phyloP scores from a whole-genome alignment of 31 red algal genomes.

The Asparagopsis taxiformis region DNA sequence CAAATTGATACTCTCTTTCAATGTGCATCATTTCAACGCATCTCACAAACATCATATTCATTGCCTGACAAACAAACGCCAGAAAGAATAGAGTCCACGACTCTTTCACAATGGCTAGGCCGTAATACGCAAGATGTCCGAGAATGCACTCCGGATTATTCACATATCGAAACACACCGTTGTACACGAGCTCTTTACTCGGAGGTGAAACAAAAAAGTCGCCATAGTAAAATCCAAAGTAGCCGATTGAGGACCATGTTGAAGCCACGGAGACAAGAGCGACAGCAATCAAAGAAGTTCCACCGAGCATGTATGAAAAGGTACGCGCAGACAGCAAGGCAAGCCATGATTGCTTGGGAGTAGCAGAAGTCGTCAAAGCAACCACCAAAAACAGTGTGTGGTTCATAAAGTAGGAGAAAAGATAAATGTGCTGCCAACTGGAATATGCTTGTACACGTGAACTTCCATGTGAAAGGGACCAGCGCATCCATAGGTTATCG shows the following conservation, averaged over 20 bases:
- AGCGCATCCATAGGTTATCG: slow-evolving; percentile 46
- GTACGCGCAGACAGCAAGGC: background rate
- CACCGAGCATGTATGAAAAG: slow-evolving; percentile 17
- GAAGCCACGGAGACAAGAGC: slow-evolving; percentile 48
- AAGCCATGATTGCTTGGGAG: slow-evolving; percentile 5
- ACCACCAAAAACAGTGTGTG: slow-evolving; percentile 44
- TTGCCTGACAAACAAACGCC: slow-evolving; percentile 66
- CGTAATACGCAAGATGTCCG: slow-evolving; percentile 83
- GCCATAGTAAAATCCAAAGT: slow-evolving; percentile 86
- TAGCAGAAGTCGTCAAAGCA: slow-evolving; percentile 3
- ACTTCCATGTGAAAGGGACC: slow-evolving; percentile 11
- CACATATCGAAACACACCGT: slow-evolving; percentile 86
- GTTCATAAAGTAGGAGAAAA: slow-evolving; percentile 37
- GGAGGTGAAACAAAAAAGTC: slow-evolving; percentile 88
- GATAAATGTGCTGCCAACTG: slow-evolving; percentile 53
- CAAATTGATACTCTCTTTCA: slow-evolving; percentile 44
- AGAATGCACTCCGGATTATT: slow-evolving; percentile 79
- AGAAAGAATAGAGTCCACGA: slow-evolving; percentile 70
- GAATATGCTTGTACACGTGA: slow-evolving; percentile 38
- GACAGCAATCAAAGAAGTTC: slow-evolving; percentile 37
- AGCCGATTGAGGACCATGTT: slow-evolving; percentile 53
- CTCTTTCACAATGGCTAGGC: slow-evolving; percentile 57
- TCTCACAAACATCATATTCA: slow-evolving; percentile 67
- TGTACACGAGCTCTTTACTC: slow-evolving; percentile 34
- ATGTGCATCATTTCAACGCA: slow-evolving; percentile 79